phyloP scores from a whole-genome alignment of 2,329 filamentous ascomycete species.

The Pestalotiopsis sp. region DNA sequence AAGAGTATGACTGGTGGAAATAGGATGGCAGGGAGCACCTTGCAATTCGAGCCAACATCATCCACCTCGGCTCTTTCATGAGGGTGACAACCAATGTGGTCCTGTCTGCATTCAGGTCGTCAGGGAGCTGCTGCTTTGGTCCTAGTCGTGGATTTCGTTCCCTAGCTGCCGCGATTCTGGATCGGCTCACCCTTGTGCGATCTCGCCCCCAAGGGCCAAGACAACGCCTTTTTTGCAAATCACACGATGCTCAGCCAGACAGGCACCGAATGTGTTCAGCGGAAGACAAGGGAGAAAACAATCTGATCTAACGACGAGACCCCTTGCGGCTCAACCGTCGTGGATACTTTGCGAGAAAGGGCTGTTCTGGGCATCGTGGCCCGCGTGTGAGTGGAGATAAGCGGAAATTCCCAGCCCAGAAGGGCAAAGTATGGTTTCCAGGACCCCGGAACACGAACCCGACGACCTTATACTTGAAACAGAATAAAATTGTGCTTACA shows the following conservation, averaged over 20 bases:
- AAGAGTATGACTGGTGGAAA: not conserved
- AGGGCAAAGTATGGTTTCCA: not conserved
- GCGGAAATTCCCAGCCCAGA: constrained; percentile 3
- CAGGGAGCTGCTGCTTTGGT: not conserved
- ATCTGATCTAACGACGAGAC: not conserved
- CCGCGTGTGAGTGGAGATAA: not conserved
- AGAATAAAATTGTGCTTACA: constrained; percentile 4
- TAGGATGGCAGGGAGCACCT: not conserved
- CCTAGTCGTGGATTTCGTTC: not conserved
- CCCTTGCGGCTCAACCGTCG: not conserved
- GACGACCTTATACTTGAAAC: not conserved
- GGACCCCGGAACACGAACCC: not conserved
- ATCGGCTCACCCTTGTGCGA: not conserved
- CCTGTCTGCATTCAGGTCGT: not conserved
- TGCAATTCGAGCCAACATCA: not conserved
- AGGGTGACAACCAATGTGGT: not conserved
- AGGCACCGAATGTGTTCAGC: not conserved
- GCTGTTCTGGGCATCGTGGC: not conserved
- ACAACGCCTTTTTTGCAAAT: not conserved
- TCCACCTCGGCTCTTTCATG: not conserved
- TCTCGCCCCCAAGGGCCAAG: not conserved
- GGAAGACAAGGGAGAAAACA: not conserved
- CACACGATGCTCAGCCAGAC: not conserved
- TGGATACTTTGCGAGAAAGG: not conserved
- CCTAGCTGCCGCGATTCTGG: not conserved